Evolutionary conservation across 2,329 filamentous ascomycete species (phyloP), one percentile per base, ranked within the genome.

Genomic region (Ceratocystis colombiana): DNA sequence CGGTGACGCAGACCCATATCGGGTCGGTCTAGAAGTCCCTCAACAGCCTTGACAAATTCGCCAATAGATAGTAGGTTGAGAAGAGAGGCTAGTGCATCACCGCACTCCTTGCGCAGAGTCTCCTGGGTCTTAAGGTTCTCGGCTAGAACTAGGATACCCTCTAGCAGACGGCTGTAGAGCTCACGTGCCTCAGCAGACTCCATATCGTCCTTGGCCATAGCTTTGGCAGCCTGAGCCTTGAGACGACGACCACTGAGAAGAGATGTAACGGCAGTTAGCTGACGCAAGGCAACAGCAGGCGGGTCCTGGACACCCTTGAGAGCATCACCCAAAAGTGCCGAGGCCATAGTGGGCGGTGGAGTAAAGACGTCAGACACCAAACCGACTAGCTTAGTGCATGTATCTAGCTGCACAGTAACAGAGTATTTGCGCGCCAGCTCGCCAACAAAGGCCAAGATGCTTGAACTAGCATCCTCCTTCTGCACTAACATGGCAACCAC

Each of bases 401-500:
- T 87, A 72, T 88, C 79, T 1, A 97, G 80, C 72, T 96, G 90
- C n/a, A 86, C 82, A 61, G 87, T 81, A 12, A 89, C 85, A 61
- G 82, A 80, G 72, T 95, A 94, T 45, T 84, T 80, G 68, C 84
- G 85, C 57, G 90, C 82, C 30, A 99, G 77, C 53, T 90, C 86
- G 2, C 84, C 82, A 67, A 89, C 82, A 74, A 97, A 92, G n/a
- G 82, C 82, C 48, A 87, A 77, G 46, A 94, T 84, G 70, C 83
- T 84, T 72, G 88, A 85, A 7, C 44, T 66, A 67, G 87, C 88
- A n/a, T 85, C 81, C 3, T 88, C 86, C 72, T 88, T 88, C 73
- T 96, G 90, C n/a, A 90, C 85, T 68, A 99, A 83, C 83, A 97
- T 92, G 67, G 89, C 88, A 62, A 96, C 77, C 15, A 99, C 82